Conservation (phyloP, 176 grass and related monocot genomes). For the Zea mays region Zm-B73-REFERENCE-NAM-5.0 NC_050096.1:279657001-279657500, state of each 20-base stretch:
- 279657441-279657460: not conserved
- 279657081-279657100: slow-evolving; percentile 92
- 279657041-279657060: slow-evolving; percentile 80
- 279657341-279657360: slow-evolving; percentile 99
- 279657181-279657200: slow-evolving; percentile 87
- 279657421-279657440: too few relatives aligned
- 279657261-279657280: slow-evolving; percentile 98
- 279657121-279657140: slow-evolving; percentile 98
- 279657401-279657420: slow-evolving; percentile 60
- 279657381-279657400: slow-evolving; percentile 98
- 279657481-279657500: too few relatives aligned
- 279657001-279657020: slow-evolving; percentile 50
- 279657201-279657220: slow-evolving; percentile 74
- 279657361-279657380: slow-evolving; percentile 99
- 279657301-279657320: slow-evolving; percentile 93
- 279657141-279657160: slow-evolving; percentile 85
- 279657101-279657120: slow-evolving; percentile 99
- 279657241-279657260: slow-evolving; percentile 67
- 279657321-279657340: slow-evolving; percentile 93
- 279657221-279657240: slow-evolving; percentile 78
- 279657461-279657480: not conserved
- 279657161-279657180: slow-evolving; percentile 87
- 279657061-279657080: slow-evolving; percentile 93
- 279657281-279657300: slow-evolving; percentile 99
- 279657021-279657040: slow-evolving; percentile 99